Evolutionary conservation across 148 eudicot species (phyloP).

Genomic region (Rhododendron ferrugineum): DNA sequence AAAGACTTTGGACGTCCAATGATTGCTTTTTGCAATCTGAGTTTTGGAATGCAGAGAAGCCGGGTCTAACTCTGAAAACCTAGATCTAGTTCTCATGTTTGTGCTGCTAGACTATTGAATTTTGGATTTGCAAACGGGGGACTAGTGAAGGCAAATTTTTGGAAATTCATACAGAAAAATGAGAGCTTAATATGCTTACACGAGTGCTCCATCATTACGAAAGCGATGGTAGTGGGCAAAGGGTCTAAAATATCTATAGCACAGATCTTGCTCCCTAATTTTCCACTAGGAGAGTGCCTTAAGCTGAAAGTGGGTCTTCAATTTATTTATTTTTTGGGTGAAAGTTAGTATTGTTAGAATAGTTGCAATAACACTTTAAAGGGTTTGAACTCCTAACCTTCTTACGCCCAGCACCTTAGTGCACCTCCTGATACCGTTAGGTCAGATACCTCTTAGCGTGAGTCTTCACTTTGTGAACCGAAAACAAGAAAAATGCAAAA

Average conservation of each 20-base stretch:
- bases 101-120: background rate
- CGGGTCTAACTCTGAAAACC: background rate
- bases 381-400: too few relatives aligned
- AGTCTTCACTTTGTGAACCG: too few relatives aligned
- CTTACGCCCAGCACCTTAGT: too few relatives aligned
- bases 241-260: conserved; percentile 1
- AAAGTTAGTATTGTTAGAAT: too few relatives aligned
- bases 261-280: background rate
- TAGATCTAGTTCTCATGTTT: background rate
- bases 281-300: background rate
- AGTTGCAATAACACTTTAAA: too few relatives aligned
- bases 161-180: background rate
- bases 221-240: background rate
- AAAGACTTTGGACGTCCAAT: too few relatives aligned
- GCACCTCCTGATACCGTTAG: too few relatives aligned
- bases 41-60: background rate
- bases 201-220: background rate
- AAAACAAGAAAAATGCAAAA: too few relatives aligned
- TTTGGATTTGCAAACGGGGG: background rate
- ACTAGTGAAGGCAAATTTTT: background rate
- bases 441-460: too few relatives aligned
- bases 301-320: too few relatives aligned
- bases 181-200: background rate
- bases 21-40: background rate
- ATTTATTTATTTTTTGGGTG: too few relatives aligned